phyloP scores from a whole-genome alignment of 106 monocot species.

The Dendrobium catenatum region DNA sequence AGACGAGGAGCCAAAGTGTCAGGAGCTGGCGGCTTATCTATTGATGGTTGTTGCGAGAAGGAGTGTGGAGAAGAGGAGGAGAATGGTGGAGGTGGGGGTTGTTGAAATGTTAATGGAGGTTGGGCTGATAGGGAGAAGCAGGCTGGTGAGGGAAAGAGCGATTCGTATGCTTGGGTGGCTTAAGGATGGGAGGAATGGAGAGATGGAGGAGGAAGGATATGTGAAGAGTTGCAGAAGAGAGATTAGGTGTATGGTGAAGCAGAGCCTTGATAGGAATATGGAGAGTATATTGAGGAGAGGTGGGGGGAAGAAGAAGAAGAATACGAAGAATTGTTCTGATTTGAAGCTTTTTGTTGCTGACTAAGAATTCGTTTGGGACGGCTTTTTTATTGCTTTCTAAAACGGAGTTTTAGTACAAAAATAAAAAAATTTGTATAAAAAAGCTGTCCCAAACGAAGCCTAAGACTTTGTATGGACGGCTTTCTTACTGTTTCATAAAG shows the following conservation, averaged over 20 bases:
- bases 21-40: constrained; percentile 45
- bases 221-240: constrained; percentile 11
- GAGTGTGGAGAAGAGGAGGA: constrained; percentile 24
- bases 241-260: constrained; percentile 48
- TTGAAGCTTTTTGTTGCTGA: too few relatives aligned
- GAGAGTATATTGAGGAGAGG: constrained; percentile 38
- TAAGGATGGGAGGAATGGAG: constrained; percentile 23
- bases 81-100: constrained; percentile 34
- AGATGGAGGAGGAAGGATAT: neutral
- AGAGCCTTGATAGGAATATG: constrained; percentile 72
- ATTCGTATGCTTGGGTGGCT: constrained; percentile 59
- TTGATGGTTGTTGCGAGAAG: constrained; percentile 47
- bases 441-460: too few relatives aligned
- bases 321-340: too few relatives aligned
- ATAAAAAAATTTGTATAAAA: too few relatives aligned
- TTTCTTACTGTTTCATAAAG: too few relatives aligned
- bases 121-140: constrained; percentile 46
- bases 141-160: constrained; percentile 49
- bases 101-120: constrained; percentile 57
- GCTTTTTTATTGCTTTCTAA: too few relatives aligned
- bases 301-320: neutral
- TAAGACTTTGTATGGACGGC: too few relatives aligned
- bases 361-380: too few relatives aligned
- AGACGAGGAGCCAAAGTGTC: constrained; percentile 40
- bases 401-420: too few relatives aligned